Conservation (phyloP, 2,329 filamentous ascomycete genomes). For the Teratosphaeriaceae sp. region DNA sequence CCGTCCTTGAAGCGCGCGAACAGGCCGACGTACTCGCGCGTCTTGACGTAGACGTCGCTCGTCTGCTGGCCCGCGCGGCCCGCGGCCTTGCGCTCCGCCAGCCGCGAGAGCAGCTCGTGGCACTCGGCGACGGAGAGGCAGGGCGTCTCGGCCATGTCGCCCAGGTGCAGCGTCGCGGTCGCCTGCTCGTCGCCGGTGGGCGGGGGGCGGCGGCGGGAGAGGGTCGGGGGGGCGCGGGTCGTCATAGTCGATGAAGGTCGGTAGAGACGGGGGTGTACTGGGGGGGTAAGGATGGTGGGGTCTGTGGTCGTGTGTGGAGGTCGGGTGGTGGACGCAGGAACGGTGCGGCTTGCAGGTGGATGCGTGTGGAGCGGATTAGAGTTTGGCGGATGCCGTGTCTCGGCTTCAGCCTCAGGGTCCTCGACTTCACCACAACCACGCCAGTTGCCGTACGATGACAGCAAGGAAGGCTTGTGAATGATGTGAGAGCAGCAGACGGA, state of each 20-base stretch:
- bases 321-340: not conserved
- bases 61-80: slow-evolving; percentile 40
- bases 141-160: slow-evolving; percentile 88
- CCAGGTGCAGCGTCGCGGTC: slow-evolving; percentile 70
- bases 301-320: not conserved
- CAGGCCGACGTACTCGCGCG: slow-evolving; percentile 79
- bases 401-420: no score
- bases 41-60: slow-evolving; percentile 30
- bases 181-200: slow-evolving; percentile 83
- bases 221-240: slow-evolving; percentile 11
- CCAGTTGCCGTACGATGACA: no score
- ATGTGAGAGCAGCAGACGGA: no score
- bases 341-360: not conserved
- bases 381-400: not conserved
- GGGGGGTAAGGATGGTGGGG: slow-evolving; percentile 3
- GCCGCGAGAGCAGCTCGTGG: slow-evolving; percentile 12
- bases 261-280: not conserved
- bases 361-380: not conserved
- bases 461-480: no score
- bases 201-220: slow-evolving; percentile 56
- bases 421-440: no score
- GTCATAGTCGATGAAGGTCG: not conserved
- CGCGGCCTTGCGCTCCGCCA: slow-evolving; percentile 6
- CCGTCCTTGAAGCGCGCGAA: slow-evolving; percentile 96
- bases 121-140: slow-evolving; percentile 82